A percentile compares a stretch with the other conserved stretches of the same genome.
Conservation (phyloP, 139 green algal species). For the Picocystis salinarum region DNA sequence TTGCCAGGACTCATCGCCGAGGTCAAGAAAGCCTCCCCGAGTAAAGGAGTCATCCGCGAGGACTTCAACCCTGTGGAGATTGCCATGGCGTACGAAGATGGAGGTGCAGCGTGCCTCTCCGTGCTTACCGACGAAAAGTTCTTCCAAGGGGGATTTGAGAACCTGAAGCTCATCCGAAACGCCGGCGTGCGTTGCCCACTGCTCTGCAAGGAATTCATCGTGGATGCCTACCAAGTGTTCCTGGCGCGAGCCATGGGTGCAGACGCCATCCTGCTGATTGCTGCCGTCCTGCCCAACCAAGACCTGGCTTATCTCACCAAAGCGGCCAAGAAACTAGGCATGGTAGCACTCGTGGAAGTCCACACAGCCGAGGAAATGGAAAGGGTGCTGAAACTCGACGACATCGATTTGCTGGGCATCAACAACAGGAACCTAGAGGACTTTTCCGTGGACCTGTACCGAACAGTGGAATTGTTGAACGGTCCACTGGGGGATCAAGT, state of each 20-base stretch:
- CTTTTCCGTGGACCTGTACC: slow-evolving; percentile 53
- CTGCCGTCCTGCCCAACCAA: slow-evolving; percentile 81
- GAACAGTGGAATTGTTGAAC: slow-evolving; percentile 65
- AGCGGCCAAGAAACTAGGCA: slow-evolving; percentile 32
- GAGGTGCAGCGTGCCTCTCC: slow-evolving; percentile 82
- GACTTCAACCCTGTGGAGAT: slow-evolving; percentile 88
- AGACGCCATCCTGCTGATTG: slow-evolving; percentile 92
- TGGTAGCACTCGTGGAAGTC: slow-evolving; percentile 64
- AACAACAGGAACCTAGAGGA: slow-evolving; percentile 87
- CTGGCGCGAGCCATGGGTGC: slow-evolving; percentile 42
- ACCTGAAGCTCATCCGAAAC: slow-evolving; percentile 44
- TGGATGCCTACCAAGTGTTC: slow-evolving; percentile 87
- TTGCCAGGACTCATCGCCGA: slow-evolving; percentile 88
- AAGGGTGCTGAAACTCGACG: slow-evolving; percentile 60
- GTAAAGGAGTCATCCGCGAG: slow-evolving; percentile 80
- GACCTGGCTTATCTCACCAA: slow-evolving; percentile 85
- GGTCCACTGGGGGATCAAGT: slow-evolving; percentile 51
- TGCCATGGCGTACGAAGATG: slow-evolving; percentile 73
- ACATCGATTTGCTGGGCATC: slow-evolving; percentile 84
- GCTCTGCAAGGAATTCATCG: slow-evolving; percentile 98
- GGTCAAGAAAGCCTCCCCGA: slow-evolving; percentile 95
- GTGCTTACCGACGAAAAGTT: slow-evolving; percentile 94
- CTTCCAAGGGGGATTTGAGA: slow-evolving; percentile 74
- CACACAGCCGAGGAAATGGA: slow-evolving; percentile 80
- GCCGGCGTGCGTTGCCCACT: slow-evolving; percentile 72